Evolutionary conservation across 1,139 yeast genomes (phyloP), one percentile per base, ranked within the genome.

Genomic region (Suhomyces terraborum): DNA sequence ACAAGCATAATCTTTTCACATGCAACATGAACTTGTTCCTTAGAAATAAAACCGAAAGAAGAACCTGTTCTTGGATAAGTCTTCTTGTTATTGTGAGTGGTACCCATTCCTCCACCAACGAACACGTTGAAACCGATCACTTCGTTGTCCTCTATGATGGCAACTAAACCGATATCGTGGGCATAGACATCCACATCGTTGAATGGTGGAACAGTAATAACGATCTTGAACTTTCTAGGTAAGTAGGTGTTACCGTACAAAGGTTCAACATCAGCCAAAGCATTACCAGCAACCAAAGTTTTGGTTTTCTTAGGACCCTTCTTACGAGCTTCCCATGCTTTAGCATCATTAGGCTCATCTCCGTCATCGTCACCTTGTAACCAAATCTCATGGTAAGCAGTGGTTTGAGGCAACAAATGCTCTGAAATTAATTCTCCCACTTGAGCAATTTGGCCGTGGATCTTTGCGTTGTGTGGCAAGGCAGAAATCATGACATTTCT

Each of bases 71-170:
- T 80, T 54, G 98, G 98, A 59, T 93, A 93, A 0, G 98, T 93
- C 76, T 91, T 93, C 61, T 85, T 85, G 72, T 93, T 93, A 74
- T 91, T 91, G 66, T 93, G 98, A 24, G 98, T 93, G 29, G 95
- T 79, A 56, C 98, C 98, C 98, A 93, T 91, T 75, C 98, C 98
- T 71, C 98, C 98, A 64, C 98, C 98, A 49, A 84, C 96, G 48
- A 86, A 77, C 38, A 93, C 81, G 57, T 93, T 91, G 74, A 81
- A 93, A 40, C 98, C 98, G 39, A 65, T 66, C 45, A 75, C 81
- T 37, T 75, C 75, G 49, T 80, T 72, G 52, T 79, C 77, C 55
- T 84, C 88, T 35, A 88, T 82, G 60, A 93, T 89, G 24, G 97
- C 89, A 62, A 93, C 81, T 54, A 93, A 75, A 51, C 98, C 98